Conservation (phyloP, 208 protist species). For the Lotmaria passim region DNA sequence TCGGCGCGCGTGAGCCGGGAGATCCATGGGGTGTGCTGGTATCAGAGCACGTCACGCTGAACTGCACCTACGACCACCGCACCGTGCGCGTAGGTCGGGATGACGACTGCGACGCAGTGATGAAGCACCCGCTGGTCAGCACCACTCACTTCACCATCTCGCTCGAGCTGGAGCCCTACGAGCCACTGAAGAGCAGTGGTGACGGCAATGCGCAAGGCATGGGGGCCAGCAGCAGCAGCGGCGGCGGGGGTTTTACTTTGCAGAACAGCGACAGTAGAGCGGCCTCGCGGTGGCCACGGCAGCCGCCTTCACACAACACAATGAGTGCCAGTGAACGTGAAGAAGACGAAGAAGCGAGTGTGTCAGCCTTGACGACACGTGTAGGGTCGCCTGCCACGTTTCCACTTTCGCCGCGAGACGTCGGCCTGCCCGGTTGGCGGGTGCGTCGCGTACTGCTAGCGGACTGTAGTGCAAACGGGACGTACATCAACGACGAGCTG, state of each 20-base stretch:
- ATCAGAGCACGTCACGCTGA: slow-evolving; percentile 49
- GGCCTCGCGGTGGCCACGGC: no score
- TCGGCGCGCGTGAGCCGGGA: slow-evolving; percentile 18
- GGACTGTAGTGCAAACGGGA: slow-evolving; percentile 77
- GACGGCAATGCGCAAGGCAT: neutral
- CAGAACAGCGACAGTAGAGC: no score
- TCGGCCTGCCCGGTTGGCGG: slow-evolving; percentile 26
- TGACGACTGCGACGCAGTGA: slow-evolving; percentile 41
- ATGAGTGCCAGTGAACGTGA: no score
- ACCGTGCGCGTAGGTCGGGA: slow-evolving; percentile 56
- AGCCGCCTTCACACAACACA: no score
- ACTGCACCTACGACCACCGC: slow-evolving; percentile 39
- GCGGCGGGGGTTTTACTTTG: no score
- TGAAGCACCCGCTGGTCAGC: slow-evolving; percentile 52
- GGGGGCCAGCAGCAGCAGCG: no score
- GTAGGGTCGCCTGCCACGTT: neutral
- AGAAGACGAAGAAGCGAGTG: no score
- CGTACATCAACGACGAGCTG: slow-evolving; percentile 74
- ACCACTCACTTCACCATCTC: slow-evolving; percentile 62
- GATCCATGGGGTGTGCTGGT: slow-evolving; percentile 61
- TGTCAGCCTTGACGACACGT: no score
- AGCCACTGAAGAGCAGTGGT: neutral
- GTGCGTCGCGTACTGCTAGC: slow-evolving; percentile 51
- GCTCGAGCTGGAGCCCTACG: slow-evolving; percentile 45
- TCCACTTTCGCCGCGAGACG: slow-evolving; percentile 7